A percentile compares a stretch with the other conserved stretches of the same genome.
Conservation (phyloP, 306 rosid species). For the Crataegus laevigata region DNA sequence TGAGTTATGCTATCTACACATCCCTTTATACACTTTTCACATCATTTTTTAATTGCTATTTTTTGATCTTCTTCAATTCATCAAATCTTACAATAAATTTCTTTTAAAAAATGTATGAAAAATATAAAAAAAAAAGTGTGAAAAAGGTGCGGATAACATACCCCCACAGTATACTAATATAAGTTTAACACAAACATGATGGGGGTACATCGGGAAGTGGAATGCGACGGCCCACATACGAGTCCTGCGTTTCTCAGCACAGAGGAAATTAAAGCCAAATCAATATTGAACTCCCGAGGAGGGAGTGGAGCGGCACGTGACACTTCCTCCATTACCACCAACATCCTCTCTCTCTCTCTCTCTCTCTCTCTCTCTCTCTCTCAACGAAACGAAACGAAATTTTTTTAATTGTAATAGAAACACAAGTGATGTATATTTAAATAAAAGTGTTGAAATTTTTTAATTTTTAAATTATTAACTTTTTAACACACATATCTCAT, state of each 20-base stretch:
- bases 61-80: too few relatives aligned
- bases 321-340: slow-evolving; percentile 34
- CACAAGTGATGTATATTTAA: too few relatives aligned
- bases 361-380: neutral
- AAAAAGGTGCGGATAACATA: too few relatives aligned
- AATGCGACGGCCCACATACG: neutral
- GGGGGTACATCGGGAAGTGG: neutral
- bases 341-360: slow-evolving; percentile 5
- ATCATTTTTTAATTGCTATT: fast-evolving
- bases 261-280: slow-evolving; percentile 4
- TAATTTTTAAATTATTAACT: too few relatives aligned
- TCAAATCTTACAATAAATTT: too few relatives aligned
- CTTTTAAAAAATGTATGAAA: too few relatives aligned
- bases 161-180: too few relatives aligned
- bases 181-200: neutral
- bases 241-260: slow-evolving; percentile 34
- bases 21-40: fast-evolving
- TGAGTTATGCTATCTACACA: fast-evolving
- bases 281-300: neutral
- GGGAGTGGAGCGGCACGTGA: slow-evolving; percentile 44
- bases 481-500: too few relatives aligned
- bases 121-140: too few relatives aligned
- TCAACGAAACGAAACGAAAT: too few relatives aligned
- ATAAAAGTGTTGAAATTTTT: too few relatives aligned
- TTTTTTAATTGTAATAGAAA: too few relatives aligned